These are phyloP conservation scores for Penium margaritaceum DNA, from an alignment of 139 green algal genomes.

Conservation along the genomic window DNA sequence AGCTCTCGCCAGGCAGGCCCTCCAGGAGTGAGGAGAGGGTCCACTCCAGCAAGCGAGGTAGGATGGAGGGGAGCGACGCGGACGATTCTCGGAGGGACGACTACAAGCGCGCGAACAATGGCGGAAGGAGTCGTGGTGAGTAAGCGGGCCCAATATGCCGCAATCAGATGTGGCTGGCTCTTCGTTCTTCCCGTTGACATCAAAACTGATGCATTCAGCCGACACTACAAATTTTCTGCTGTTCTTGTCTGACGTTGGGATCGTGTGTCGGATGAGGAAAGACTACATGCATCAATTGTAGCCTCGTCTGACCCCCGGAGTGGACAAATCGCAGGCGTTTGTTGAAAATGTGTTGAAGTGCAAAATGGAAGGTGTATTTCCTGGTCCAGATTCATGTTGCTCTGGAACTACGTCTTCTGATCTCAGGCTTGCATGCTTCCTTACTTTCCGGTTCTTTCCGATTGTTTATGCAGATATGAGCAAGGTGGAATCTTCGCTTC, in stretches of 20 bases:
- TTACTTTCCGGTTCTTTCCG: too few species aligned
- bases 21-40: too few species aligned
- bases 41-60: background rate
- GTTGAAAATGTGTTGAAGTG: too few species aligned
- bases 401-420: too few species aligned
- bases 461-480: slow-evolving; percentile 22
- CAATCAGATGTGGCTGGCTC: background rate
- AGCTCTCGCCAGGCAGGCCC: too few species aligned
- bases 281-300: too few species aligned
- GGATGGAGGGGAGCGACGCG: slow-evolving; percentile 1
- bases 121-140: background rate
- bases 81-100: background rate
- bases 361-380: too few species aligned
- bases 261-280: too few species aligned
- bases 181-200: background rate
- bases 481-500: slow-evolving; percentile 26
- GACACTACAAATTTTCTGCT: background rate
- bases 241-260: background rate
- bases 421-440: too few species aligned
- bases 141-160: background rate
- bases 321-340: too few species aligned
- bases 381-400: too few species aligned
- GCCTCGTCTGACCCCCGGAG: too few species aligned
- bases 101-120: slow-evolving; percentile 9
- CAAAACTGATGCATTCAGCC: background rate